phyloP scores from a whole-genome alignment of 176 grass and related monocot genomes.

The Eleusine indica region DNA sequence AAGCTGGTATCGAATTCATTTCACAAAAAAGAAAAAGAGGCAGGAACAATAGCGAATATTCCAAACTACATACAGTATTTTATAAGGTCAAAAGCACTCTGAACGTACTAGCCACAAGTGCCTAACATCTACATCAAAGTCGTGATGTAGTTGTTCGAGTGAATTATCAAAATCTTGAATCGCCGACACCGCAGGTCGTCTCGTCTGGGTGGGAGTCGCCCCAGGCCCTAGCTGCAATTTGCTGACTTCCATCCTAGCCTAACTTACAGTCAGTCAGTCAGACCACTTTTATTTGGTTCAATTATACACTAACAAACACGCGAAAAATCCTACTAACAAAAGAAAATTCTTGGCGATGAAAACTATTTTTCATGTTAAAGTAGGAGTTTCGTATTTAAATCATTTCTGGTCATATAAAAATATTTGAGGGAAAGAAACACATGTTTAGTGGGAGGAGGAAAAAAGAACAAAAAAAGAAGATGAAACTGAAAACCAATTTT shows the following conservation, averaged over 20 bases:
- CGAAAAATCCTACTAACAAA: too few species aligned
- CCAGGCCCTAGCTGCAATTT: too few species aligned
- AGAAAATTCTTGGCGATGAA: too few species aligned
- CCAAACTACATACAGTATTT: not conserved
- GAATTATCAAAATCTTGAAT: not conserved
- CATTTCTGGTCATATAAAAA: too few species aligned
- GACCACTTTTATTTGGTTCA: not conserved
- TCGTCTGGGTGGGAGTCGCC: not conserved
- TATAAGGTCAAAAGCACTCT: constrained; percentile 21
- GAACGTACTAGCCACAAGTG: constrained; percentile 18
- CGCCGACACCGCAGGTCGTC: not conserved
- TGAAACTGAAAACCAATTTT: not conserved
- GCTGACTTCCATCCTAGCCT: not conserved
- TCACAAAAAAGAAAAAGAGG: not conserved
- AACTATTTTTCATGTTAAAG: too few species aligned
- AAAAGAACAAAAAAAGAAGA: not conserved
- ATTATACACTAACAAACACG: not conserved
- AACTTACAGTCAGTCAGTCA: not conserved
- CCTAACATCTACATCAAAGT: constrained; percentile 2
- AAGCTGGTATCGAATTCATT: not conserved
- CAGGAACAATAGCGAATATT: constrained; percentile 24
- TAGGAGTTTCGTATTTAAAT: too few species aligned
- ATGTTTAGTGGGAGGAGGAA: not conserved
- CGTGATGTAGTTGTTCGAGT: not conserved
- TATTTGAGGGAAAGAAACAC: too few species aligned